phyloP scores from a whole-genome alignment of 2,329 filamentous ascomycete species.

The Phoma sp. region DNA sequence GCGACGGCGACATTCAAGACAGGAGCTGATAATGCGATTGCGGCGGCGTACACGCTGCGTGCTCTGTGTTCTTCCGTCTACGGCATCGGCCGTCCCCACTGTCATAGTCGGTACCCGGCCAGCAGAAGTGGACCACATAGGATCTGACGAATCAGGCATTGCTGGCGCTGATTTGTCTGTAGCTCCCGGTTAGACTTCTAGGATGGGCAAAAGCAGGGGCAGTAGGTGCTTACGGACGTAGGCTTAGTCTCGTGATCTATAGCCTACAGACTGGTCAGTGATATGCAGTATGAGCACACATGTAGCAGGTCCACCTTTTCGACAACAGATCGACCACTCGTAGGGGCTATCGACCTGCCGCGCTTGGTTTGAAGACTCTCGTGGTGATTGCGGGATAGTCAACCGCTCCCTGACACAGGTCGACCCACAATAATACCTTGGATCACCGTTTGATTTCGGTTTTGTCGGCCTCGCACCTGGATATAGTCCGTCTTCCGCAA shows the following conservation, averaged over 20 bases:
- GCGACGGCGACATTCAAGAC: conserved; percentile 62
- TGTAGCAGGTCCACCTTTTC: not conserved
- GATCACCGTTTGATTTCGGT: not conserved
- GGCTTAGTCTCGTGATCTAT: conserved; percentile 2
- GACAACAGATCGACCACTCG: no score
- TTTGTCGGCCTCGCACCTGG: not conserved
- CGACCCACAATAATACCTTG: no score
- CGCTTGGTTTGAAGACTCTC: no score
- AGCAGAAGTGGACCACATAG: not conserved
- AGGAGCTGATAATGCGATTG: conserved; percentile 48
- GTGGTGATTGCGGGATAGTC: no score
- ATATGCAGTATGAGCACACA: not conserved
- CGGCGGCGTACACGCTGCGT: conserved; percentile 43
- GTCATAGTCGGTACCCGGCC: not conserved
- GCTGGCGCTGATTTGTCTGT: not conserved
- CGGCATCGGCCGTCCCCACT: conserved; percentile 1
- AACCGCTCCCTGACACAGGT: no score
- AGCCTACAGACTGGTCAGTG: conserved; percentile 2
- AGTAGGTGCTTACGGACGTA: conserved; percentile 14
- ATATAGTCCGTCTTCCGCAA: not conserved
- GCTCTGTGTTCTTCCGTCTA: conserved; percentile 23
- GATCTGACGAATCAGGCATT: conserved; percentile 11
- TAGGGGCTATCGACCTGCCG: no score
- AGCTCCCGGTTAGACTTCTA: not conserved
- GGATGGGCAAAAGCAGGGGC: no score